Evolutionary conservation across 108 stramenopile species (phyloP).

Genomic region (Nitzschia inconspicua): DNA sequence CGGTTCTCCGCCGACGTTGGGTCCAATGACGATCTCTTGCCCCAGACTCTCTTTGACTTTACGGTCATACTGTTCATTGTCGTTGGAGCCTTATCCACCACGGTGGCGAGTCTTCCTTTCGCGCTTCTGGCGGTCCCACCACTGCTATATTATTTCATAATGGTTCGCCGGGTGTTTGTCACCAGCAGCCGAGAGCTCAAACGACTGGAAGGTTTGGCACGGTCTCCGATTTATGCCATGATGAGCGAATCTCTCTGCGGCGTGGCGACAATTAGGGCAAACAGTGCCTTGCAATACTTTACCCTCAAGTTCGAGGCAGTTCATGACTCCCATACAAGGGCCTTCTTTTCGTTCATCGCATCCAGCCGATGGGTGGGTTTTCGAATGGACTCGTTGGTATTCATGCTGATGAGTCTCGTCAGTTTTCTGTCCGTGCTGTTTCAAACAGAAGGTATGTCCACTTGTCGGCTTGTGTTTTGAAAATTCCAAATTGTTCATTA

Average conservation of each 20-base stretch:
- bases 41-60: constrained; percentile 77
- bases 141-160: constrained; percentile 62
- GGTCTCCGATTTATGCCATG: constrained; percentile 87
- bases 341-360: constrained; percentile 84
- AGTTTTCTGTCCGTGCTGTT: constrained; percentile 78
- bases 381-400: constrained; percentile 81
- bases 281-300: constrained; percentile 54
- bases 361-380: constrained; percentile 88
- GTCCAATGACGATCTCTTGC: constrained; percentile 71
- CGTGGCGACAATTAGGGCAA: constrained; percentile 88
- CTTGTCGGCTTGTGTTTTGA: too few relatives aligned
- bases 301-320: constrained; percentile 51
- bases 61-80: constrained; percentile 60
- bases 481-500: too few relatives aligned
- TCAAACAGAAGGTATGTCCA: constrained; percentile 21
- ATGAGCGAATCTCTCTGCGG: constrained; percentile 84
- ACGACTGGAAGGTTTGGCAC: constrained; percentile 80
- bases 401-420: constrained; percentile 59
- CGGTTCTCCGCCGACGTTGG: constrained; percentile 83
- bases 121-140: constrained; percentile 69
- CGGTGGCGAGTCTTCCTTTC: constrained; percentile 60
- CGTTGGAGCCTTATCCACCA: constrained; percentile 62
- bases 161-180: constrained; percentile 69
- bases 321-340: constrained; percentile 77
- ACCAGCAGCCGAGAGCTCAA: constrained; percentile 79